Conservation (phyloP, 148 eudicot species). For the Camellia japonica region DNA sequence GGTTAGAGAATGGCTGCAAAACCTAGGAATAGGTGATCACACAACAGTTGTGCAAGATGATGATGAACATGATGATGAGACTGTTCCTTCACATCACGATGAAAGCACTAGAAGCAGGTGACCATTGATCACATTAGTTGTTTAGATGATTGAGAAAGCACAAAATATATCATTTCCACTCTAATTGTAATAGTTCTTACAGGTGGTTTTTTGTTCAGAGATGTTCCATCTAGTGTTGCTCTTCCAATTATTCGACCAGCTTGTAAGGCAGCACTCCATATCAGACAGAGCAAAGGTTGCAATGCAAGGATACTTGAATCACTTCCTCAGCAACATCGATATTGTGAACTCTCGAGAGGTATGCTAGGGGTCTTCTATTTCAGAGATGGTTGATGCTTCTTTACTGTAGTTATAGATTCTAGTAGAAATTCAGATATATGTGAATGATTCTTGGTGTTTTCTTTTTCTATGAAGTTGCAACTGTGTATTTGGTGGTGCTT, state of each 20-base stretch:
- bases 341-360: slow-evolving; percentile 97
- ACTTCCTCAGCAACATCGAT: slow-evolving; percentile 82
- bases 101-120: slow-evolving; percentile 82
- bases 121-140: slow-evolving; percentile 21
- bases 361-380: slow-evolving; percentile 8
- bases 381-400: not conserved
- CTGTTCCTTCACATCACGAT: slow-evolving; percentile 59
- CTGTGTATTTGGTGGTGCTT: not conserved
- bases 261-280: slow-evolving; percentile 88
- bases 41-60: slow-evolving; percentile 76
- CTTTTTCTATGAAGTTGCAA: not conserved
- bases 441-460: too few species aligned
- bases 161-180: slow-evolving; percentile 21
- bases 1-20: slow-evolving; percentile 99
- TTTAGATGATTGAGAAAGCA: slow-evolving; percentile 22
- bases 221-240: slow-evolving; percentile 99
- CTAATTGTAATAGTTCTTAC: slow-evolving; percentile 50
- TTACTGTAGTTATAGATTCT: not conserved
- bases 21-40: slow-evolving; percentile 88
- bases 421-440: not conserved
- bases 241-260: slow-evolving; percentile 93
- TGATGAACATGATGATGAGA: slow-evolving; percentile 80
- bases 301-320: slow-evolving; percentile 96
- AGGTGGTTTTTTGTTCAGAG: slow-evolving; percentile 72
- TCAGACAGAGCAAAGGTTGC: slow-evolving; percentile 89